A percentile compares a stretch with the other conserved stretches of the same genome.
Conservation (phyloP, 352 stramenopile species). For the Pythium monospermum region DNA sequence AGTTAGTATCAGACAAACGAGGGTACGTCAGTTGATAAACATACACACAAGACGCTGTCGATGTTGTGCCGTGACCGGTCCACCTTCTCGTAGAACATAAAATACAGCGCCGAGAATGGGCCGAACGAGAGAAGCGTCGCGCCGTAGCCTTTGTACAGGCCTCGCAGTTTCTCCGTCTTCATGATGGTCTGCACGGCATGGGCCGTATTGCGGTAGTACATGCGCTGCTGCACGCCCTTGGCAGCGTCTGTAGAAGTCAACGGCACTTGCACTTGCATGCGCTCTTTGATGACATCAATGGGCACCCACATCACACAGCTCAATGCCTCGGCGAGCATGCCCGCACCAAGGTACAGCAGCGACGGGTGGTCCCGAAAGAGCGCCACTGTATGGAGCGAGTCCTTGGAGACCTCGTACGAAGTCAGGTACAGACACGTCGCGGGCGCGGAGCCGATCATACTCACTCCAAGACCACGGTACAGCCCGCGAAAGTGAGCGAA, state of each 20-base stretch:
- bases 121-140: constrained; percentile 96
- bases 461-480: constrained; percentile 94
- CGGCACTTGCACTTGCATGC: constrained; percentile 93
- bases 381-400: constrained; percentile 36
- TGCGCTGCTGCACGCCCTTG: constrained; percentile 4
- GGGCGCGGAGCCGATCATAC: constrained; percentile 92
- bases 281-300: constrained; percentile 99
- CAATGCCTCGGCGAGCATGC: constrained; percentile 68
- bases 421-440: constrained; percentile 96
- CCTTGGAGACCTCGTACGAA: constrained; percentile 91
- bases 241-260: background rate
- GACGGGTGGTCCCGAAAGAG: constrained; percentile 45
- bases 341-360: constrained; percentile 62
- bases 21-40: too few species aligned
- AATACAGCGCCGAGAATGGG: constrained; percentile 97
- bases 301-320: constrained; percentile 98
- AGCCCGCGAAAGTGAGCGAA: constrained; percentile 70
- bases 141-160: constrained; percentile 94
- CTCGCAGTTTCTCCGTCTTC: constrained; percentile 83
- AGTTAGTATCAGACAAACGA: too few species aligned
- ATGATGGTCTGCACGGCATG: constrained; percentile 91
- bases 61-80: background rate
- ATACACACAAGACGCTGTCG: too few species aligned
- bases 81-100: constrained; percentile 95
- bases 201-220: constrained; percentile 90